Base-by-base conservation (phyloP, 2,329 filamentous ascomycete genomes). In the Leptographium wingfieldii region DNA sequence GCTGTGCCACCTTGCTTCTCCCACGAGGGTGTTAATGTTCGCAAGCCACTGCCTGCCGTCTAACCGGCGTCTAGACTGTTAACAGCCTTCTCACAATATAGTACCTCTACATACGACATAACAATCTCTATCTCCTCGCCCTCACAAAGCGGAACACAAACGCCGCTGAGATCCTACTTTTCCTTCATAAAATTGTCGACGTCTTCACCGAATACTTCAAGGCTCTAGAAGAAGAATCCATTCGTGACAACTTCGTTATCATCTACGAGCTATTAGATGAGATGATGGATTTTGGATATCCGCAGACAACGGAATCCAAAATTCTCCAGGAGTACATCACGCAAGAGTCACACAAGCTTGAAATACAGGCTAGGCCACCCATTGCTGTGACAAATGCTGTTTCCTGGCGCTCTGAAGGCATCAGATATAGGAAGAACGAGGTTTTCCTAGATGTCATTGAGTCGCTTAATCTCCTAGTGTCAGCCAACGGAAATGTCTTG, bases 201-300 rank as follows among this genome's bases (percentile, higher is more conserved):
- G 94, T 99, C 65, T 99, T 99, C 72, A 99, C 94, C 62, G 94
- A 99, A 75, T 99, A 99, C 79, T 99, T 99, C 81, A 99, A 99
- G 74, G 92, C 95, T 65, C 81, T 99, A 62, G 94, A 99, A 74
- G 94, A 99, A 74, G 94, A 99, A 75, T 96, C 90, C 68, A 99
- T 99, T 72, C 85, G 94, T 68, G 94, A 99, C 79, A 99, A 99
- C 78, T 99, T 99, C 71, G 94, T 99, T 73, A 86, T 99, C 71
- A 99, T 99, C 70, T 99, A 99, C 79, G 94, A 99, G 75, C 77
- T 99, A 63, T 83, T 99, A 64, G 94, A 99, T 71, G 94, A 99
- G 78, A 99, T 99, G 94, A 99, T 99, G 94, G 94, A 99, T 75
- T 99, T 99, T 79, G 94, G 94, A 64, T 96, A 99, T 73, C 94